Percentiles rank a stretch among this genome's conserved stretches.
These are phyloP conservation scores for Penicillium sp. DNA, from an alignment of 2,329 filamentous ascomycete species.

Conservation along the genomic window DNA sequence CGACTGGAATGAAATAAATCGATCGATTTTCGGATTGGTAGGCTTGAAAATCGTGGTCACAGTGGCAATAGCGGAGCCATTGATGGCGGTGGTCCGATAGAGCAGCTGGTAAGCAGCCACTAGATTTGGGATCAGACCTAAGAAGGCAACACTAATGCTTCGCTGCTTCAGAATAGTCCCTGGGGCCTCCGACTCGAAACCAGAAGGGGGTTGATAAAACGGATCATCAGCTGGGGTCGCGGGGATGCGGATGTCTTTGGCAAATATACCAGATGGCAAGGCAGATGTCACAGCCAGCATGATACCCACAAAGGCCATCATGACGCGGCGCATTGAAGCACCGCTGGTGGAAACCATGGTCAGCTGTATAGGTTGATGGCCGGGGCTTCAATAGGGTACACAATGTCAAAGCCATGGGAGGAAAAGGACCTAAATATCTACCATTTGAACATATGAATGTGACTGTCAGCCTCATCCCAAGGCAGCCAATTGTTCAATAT, in stretches of 20 bases:
- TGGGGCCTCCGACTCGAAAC: constrained; percentile 18
- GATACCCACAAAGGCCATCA: constrained; percentile 11
- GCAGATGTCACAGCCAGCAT: constrained; percentile 10
- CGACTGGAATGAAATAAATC: constrained; percentile 43
- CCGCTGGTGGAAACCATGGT: constrained; percentile 9
- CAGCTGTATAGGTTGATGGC: not conserved
- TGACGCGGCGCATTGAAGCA: constrained; percentile 3
- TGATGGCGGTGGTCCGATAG: constrained; percentile 40
- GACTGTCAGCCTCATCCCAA: constrained; percentile 7
- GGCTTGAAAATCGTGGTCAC: constrained; percentile 42
- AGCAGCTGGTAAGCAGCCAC: constrained; percentile 36
- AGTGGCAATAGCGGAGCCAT: constrained; percentile 36
- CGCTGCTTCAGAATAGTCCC: constrained; percentile 25
- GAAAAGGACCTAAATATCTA: constrained; percentile 14
- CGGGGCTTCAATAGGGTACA: not conserved
- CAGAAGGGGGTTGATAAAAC: constrained; percentile 26
- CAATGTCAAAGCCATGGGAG: not conserved
- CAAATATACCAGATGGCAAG: constrained; percentile 3
- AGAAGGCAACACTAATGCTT: constrained; percentile 16
- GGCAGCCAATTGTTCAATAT: constrained; percentile 6
- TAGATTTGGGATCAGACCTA: constrained; percentile 22
- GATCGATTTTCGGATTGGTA: constrained; percentile 16
- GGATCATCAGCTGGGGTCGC: constrained; percentile 19
- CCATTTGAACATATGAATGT: constrained; percentile 7
- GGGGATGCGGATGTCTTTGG: constrained; percentile 6